Evolutionary conservation across 2,329 filamentous ascomycete genomes (phyloP).

Genomic region (Stromatinia cepivora): DNA sequence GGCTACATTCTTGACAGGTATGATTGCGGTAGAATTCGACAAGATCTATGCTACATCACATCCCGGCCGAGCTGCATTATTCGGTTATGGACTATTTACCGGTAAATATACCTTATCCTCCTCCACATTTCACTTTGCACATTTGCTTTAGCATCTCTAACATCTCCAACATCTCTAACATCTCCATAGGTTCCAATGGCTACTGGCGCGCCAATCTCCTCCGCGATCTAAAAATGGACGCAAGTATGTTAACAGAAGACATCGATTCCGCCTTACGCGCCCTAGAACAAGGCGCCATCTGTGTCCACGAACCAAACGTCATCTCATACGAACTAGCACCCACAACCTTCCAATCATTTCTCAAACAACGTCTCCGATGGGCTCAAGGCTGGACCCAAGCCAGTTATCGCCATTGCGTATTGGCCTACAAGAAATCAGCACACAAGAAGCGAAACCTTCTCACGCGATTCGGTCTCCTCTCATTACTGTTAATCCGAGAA

Average conservation of each 20-base stretch:
- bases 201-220: constrained; percentile 50
- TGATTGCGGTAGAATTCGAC: constrained; percentile 53
- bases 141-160: neutral
- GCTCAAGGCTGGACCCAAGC: constrained; percentile 53
- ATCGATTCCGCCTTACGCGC: constrained; percentile 51
- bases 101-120: constrained; percentile 25
- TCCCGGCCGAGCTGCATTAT: constrained; percentile 49
- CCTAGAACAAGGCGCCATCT: constrained; percentile 42
- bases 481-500: constrained; percentile 49
- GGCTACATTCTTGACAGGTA: constrained; percentile 46
- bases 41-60: constrained; percentile 54
- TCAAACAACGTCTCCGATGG: constrained; percentile 53
- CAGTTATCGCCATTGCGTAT: constrained; percentile 45
- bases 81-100: constrained; percentile 51
- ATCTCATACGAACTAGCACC: constrained; percentile 51
- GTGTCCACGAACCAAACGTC: constrained; percentile 51
- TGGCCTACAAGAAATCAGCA: constrained; percentile 46
- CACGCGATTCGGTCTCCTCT: constrained; percentile 48
- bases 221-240: constrained; percentile 50
- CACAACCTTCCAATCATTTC: constrained; percentile 47
- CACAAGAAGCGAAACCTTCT: constrained; percentile 42
- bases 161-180: neutral
- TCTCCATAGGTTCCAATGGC: constrained; percentile 44
- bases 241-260: constrained; percentile 52
- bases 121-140: neutral